Conservation (phyloP, 2,329 filamentous ascomycete species). For the Onygenales sp. region DNA sequence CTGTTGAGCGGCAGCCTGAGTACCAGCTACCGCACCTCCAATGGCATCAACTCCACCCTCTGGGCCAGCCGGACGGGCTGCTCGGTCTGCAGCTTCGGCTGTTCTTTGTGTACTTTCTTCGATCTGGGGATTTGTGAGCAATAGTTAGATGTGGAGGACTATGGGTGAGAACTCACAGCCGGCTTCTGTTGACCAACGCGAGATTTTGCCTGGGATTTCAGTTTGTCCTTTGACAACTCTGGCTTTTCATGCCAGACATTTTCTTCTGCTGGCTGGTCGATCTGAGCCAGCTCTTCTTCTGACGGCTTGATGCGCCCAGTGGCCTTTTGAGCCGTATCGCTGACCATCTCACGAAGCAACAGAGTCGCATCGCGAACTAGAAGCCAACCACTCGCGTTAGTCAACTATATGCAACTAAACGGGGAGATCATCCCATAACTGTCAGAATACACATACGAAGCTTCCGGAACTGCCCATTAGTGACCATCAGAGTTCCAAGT, state of each 20-base stretch:
- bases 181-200: constrained; percentile 49
- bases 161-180: constrained; percentile 30
- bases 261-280: constrained; percentile 77
- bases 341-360: constrained; percentile 80
- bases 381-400: constrained; percentile 8
- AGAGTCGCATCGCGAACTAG: constrained; percentile 69
- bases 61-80: constrained; percentile 19
- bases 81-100: constrained; percentile 43
- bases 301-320: constrained; percentile 67
- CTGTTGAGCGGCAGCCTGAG: constrained; percentile 39
- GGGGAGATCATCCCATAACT: constrained; percentile 4
- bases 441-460: constrained; percentile 51
- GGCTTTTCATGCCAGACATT: constrained; percentile 91
- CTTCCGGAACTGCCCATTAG: constrained; percentile 94
- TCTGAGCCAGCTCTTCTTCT: constrained; percentile 63
- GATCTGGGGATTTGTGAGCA: constrained; percentile 4
- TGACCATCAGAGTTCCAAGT: constrained; percentile 78
- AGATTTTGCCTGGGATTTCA: constrained; percentile 60
- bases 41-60: neutral
- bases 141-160: neutral
- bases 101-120: constrained; percentile 49
- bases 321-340: constrained; percentile 75
- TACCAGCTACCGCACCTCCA: constrained; percentile 26
- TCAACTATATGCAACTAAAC: constrained; percentile 6
- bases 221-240: constrained; percentile 58